These are phyloP conservation scores for Daphne laureola DNA, from an alignment of 441 rosid genomes.

Conservation along the genomic window DNA sequence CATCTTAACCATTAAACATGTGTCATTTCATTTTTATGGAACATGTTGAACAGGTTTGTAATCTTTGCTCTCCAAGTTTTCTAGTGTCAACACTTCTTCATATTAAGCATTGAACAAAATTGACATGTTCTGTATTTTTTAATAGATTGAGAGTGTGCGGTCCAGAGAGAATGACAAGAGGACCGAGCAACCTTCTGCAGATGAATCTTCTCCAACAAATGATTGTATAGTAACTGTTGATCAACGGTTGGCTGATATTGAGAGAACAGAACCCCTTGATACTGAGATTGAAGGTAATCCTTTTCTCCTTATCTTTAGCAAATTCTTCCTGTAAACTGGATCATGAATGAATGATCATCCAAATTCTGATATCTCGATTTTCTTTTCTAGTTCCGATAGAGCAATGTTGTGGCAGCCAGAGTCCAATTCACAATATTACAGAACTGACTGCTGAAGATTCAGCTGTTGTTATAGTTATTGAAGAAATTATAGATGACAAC, in stretches of 20 bases:
- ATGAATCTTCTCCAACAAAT: slow-evolving; percentile 14
- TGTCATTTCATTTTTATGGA: no score
- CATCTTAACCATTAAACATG: no score
- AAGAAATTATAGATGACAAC: slow-evolving; percentile 16
- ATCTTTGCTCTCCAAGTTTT: no score
- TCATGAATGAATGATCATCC: slow-evolving; percentile 2
- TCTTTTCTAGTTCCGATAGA: slow-evolving; percentile 23
- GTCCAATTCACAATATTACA: slow-evolving; percentile 15
- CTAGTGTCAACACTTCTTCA: no score
- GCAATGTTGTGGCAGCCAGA: slow-evolving; percentile 21
- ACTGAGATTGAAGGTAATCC: slow-evolving; percentile 41
- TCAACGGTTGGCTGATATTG: slow-evolving; percentile 20
- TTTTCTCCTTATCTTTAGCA: background rate
- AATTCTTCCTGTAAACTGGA: background rate
- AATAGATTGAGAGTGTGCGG: slow-evolving; percentile 37
- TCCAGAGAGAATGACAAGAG: slow-evolving; percentile 30
- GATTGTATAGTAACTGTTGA: slow-evolving; percentile 13
- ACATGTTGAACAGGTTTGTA: no score
- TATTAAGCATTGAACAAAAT: background rate
- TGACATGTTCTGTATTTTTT: slow-evolving; percentile 14
- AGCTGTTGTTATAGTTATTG: slow-evolving; percentile 3
- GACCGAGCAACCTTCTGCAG: slow-evolving; percentile 15
- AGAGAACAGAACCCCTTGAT: slow-evolving; percentile 26
- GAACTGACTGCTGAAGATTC: slow-evolving; percentile 14
- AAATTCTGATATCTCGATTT: background rate